These are phyloP conservation scores for Chimonanthus praecox DNA, from an alignment of 164 flowering plant genomes.

Conservation along the genomic window DNA sequence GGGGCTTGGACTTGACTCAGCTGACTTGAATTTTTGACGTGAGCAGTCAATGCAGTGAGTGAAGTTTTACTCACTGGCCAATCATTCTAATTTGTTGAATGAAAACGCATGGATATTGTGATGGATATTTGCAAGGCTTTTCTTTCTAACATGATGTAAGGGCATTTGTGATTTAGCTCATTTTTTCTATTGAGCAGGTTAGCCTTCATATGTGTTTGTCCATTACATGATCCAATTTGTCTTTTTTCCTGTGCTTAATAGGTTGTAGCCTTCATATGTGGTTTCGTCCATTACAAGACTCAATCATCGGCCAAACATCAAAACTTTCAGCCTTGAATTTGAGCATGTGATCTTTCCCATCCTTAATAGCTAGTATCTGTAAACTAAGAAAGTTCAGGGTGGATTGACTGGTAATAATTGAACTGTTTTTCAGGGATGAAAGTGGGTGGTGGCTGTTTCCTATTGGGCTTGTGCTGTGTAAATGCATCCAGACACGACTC, in stretches of 20 bases:
- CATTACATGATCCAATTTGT: neutral
- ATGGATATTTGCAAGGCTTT: too few species aligned
- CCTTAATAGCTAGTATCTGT: too few species aligned
- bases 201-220: too few species aligned
- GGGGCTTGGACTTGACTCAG: too few species aligned
- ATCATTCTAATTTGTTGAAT: too few species aligned
- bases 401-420: neutral
- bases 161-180: too few species aligned
- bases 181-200: too few species aligned
- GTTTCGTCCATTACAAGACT: conserved; percentile 53
- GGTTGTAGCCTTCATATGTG: conserved; percentile 85
- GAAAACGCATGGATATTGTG: too few species aligned
- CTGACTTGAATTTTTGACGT: too few species aligned
- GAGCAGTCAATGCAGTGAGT: too few species aligned
- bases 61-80: too few species aligned
- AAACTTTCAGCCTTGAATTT: conserved; percentile 66
- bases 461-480: conserved; percentile 75
- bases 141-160: too few species aligned
- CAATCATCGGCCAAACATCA: conserved; percentile 45
- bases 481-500: conserved; percentile 80
- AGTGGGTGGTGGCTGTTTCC: conserved; percentile 99
- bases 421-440: conserved; percentile 71
- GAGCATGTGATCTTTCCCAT: conserved; percentile 47
- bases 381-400: neutral
- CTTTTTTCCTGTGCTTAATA: conserved; percentile 19